Percentiles rank a stretch among this genome's conserved stretches.
phyloP scores from a whole-genome alignment of 495 filamentous ascomycete species.

The Podospora anserina region DNA sequence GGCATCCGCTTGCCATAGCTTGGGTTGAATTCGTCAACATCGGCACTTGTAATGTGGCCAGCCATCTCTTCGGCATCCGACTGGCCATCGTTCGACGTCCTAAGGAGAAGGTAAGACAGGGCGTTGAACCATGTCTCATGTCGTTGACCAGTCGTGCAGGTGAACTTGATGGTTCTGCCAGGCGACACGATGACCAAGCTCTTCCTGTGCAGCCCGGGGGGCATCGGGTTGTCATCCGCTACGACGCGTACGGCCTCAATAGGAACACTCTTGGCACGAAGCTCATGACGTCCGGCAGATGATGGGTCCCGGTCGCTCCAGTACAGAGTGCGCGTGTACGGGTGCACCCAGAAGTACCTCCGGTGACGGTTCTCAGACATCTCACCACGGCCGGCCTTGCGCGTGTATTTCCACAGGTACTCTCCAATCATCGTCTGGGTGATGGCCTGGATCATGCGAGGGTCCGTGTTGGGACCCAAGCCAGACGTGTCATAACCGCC shows the following conservation, averaged over 20 bases:
- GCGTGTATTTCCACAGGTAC: constrained; percentile 98
- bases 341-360: constrained; percentile 98
- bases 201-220: constrained; percentile 89
- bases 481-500: constrained; percentile 57
- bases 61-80: constrained; percentile 57
- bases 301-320: constrained; percentile 92
- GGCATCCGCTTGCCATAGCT: constrained; percentile 50
- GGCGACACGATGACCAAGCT: constrained; percentile 88
- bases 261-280: constrained; percentile 89
- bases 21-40: constrained; percentile 89
- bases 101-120: constrained; percentile 83
- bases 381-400: constrained; percentile 79
- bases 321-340: constrained; percentile 93
- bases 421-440: constrained; percentile 99
- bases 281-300: constrained; percentile 67
- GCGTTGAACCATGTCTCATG: constrained; percentile 99
- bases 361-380: constrained; percentile 86
- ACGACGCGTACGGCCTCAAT: constrained; percentile 92
- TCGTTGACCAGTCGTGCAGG: constrained; percentile 84
- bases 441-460: constrained; percentile 98
- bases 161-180: constrained; percentile 84
- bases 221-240: constrained; percentile 93
- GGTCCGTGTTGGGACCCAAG: constrained; percentile 69
- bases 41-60: constrained; percentile 62
- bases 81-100: constrained; percentile 58